These are phyloP conservation scores for Colletotrichum acutatum DNA, from an alignment of 2,329 filamentous ascomycete genomes.

Conservation along the genomic window DNA sequence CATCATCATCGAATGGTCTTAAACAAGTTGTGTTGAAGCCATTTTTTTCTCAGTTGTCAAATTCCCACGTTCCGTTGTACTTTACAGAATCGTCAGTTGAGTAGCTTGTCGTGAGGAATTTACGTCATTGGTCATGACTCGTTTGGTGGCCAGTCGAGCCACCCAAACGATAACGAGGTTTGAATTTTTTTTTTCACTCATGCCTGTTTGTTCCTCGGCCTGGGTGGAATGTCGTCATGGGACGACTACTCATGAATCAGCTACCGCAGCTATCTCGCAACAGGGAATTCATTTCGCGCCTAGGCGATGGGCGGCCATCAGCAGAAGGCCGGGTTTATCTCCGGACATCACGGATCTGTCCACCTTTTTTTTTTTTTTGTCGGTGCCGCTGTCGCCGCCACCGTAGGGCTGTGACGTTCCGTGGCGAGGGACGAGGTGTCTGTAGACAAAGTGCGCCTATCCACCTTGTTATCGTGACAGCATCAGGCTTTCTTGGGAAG, in stretches of 20 bases:
- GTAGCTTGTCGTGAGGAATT: slow-evolving; percentile 3
- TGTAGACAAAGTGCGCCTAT: no score
- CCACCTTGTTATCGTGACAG: not conserved
- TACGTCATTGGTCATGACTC: slow-evolving; percentile 33
- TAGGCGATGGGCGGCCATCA: not conserved
- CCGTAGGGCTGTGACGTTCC: slow-evolving; percentile 17
- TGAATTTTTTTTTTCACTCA: not conserved
- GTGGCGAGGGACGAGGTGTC: not conserved
- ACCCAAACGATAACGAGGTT: slow-evolving; percentile 1
- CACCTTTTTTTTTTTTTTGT: not conserved
- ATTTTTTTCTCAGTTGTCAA: not conserved
- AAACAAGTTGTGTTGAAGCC: not conserved
- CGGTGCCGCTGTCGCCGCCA: not conserved
- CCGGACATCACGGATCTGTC: not conserved
- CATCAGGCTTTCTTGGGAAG: not conserved
- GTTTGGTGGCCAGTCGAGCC: slow-evolving; percentile 12
- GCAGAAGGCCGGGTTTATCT: not conserved
- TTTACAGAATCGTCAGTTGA: not conserved
- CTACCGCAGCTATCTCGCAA: not conserved
- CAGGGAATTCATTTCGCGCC: not conserved
- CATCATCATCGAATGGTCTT: not conserved
- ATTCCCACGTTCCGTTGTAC: not conserved
- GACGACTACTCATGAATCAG: not conserved
- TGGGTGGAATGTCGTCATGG: slow-evolving; percentile 16
- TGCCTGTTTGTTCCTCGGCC: no score